Percentiles rank a stretch among this genome's conserved stretches.
phyloP scores from a whole-genome alignment of 176 grass and related monocot species.

The Paspalum vaginatum region DNA sequence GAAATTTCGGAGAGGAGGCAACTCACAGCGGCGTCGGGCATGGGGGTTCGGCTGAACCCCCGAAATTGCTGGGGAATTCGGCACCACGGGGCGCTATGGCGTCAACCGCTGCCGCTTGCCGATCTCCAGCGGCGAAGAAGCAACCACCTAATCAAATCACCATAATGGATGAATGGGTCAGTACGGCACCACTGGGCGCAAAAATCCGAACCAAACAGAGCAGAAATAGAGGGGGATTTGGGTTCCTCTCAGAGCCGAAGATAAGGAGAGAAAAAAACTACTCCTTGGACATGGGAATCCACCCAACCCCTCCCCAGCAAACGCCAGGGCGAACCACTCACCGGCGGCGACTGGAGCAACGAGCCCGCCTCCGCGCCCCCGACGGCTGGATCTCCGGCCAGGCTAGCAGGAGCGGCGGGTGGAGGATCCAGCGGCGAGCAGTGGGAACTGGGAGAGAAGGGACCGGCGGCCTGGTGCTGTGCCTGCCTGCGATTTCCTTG shows the following conservation, averaged over 20 bases:
- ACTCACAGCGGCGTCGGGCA: slow-evolving; percentile 39
- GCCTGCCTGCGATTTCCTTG: neutral
- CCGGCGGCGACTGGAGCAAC: neutral
- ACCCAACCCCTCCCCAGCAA: neutral
- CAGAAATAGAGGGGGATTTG: slow-evolving; percentile 1
- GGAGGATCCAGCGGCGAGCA: slow-evolving; percentile 36
- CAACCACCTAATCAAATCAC: slow-evolving; percentile 21
- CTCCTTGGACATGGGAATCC: slow-evolving; percentile 1
- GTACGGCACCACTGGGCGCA: neutral
- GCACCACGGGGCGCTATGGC: neutral
- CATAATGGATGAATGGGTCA: neutral
- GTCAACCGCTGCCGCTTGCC: slow-evolving; percentile 8
- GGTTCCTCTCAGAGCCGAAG: neutral
- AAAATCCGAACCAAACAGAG: neutral
- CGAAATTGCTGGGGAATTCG: neutral
- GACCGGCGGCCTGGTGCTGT: slow-evolving; percentile 17
- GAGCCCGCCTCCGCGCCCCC: neutral
- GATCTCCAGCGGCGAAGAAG: slow-evolving; percentile 25
- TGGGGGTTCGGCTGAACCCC: slow-evolving; percentile 21
- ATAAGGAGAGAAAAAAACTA: neutral
- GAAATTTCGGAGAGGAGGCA: slow-evolving; percentile 3
- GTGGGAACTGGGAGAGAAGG: neutral
- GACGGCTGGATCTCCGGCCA: slow-evolving; percentile 6
- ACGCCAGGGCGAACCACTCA: slow-evolving; percentile 6
- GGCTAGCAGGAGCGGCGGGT: neutral